Percentiles rank a stretch among this genome's conserved stretches.
Evolutionary conservation across 495 filamentous ascomycete genomes (phyloP).

Genomic region (Podospora bellae-mahoneyi): DNA sequence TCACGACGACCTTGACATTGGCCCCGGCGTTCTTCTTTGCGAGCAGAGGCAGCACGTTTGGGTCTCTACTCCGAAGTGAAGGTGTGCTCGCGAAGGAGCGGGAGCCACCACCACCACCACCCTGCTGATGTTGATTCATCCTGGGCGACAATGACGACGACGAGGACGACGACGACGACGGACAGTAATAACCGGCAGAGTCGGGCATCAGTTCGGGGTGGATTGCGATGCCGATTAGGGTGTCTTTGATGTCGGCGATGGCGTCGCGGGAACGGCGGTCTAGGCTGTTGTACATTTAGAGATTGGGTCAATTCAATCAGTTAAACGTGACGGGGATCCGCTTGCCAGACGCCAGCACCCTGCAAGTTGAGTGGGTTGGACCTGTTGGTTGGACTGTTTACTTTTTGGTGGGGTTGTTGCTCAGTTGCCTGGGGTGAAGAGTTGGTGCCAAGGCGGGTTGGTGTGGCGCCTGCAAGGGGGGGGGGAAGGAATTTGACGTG

Average conservation of each 20-base stretch:
- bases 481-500: not conserved
- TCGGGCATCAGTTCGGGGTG: constrained; percentile 47
- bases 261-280: constrained; percentile 35
- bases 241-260: constrained; percentile 42
- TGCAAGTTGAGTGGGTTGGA: not conserved
- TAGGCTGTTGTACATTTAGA: constrained; percentile 38
- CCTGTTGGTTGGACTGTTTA: constrained; percentile 8
- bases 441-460: not conserved
- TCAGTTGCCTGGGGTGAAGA: constrained; percentile 30
- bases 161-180: not conserved
- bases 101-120: constrained; percentile 31
- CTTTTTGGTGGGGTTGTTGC: constrained; percentile 16
- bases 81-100: constrained; percentile 63
- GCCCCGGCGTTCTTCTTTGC: constrained; percentile 60
- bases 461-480: not conserved
- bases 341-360: not conserved
- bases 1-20: constrained; percentile 92
- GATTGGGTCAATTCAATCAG: no score
- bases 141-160: constrained; percentile 1
- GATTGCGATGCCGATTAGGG: constrained; percentile 45
- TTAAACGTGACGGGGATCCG: not conserved
- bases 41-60: constrained; percentile 45
- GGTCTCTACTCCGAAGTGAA: constrained; percentile 71
- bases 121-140: not conserved
- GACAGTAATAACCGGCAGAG: constrained; percentile 31